Evolutionary conservation across 164 flowering plant species (phyloP).

Genomic region (Chimonanthus praecox): DNA sequence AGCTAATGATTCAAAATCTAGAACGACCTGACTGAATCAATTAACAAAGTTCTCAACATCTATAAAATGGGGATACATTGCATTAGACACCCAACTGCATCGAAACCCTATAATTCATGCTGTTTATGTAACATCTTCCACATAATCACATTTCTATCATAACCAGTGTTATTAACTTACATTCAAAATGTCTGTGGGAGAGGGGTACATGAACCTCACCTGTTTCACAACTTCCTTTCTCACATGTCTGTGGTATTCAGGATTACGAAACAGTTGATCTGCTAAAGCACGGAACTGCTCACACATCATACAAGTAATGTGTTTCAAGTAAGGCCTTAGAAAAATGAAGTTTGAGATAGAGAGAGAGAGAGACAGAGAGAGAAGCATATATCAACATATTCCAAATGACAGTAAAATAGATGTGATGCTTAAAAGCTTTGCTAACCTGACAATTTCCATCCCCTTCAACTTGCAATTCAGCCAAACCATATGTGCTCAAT

Average conservation of each 20-base stretch:
- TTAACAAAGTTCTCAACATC: background rate
- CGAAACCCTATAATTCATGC: background rate
- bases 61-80: no score
- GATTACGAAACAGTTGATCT: slow-evolving; percentile 78
- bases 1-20: background rate
- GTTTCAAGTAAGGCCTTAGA: background rate
- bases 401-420: background rate
- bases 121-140: background rate
- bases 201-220: slow-evolving; percentile 29
- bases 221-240: slow-evolving; percentile 75
- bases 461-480: slow-evolving; percentile 84
- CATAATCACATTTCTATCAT: no score
- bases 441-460: slow-evolving; percentile 97
- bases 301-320: background rate
- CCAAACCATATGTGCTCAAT: slow-evolving; percentile 70
- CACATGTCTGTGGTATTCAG: slow-evolving; percentile 81
- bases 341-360: background rate
- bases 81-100: background rate
- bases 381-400: background rate
- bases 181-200: background rate
- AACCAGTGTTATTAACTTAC: background rate
- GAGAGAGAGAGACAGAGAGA: background rate
- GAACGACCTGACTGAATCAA: background rate
- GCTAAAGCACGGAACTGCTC: slow-evolving; percentile 92
- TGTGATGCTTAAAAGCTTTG: background rate